phyloP scores from a whole-genome alignment of 805 yeast genomes.

The Candida ponderosae region DNA sequence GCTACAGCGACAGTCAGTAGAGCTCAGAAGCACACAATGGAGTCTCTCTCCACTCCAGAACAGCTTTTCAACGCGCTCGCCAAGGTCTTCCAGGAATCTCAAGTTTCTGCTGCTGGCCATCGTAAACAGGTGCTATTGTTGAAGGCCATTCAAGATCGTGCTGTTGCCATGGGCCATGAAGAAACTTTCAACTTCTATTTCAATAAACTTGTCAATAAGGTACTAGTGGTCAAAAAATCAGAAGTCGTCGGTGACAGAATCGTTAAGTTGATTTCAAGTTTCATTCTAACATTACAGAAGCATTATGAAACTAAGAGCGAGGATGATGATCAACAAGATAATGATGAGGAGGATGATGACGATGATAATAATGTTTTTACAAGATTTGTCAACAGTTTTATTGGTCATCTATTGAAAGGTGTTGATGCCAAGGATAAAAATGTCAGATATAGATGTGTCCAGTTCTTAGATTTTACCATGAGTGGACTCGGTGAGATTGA shows the following conservation, averaged over 20 bases:
- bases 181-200: slow-evolving; percentile 56
- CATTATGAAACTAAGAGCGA: slow-evolving; percentile 18
- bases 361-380: slow-evolving; percentile 34
- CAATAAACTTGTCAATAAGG: slow-evolving; percentile 52
- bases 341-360: slow-evolving; percentile 25
- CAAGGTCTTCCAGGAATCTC: slow-evolving; percentile 75
- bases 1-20: slow-evolving; percentile 9
- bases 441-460: slow-evolving; percentile 77
- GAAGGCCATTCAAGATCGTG: slow-evolving; percentile 47
- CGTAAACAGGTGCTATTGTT: slow-evolving; percentile 62
- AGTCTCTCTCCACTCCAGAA: slow-evolving; percentile 20
- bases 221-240: slow-evolving; percentile 59
- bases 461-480: slow-evolving; percentile 63
- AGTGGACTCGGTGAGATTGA: slow-evolving; percentile 70
- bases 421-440: slow-evolving; percentile 66
- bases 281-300: slow-evolving; percentile 38
- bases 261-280: slow-evolving; percentile 58
- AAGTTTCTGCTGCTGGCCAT: slow-evolving; percentile 65
- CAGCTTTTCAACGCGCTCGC: slow-evolving; percentile 44
- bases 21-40: slow-evolving; percentile 8
- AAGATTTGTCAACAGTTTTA: slow-evolving; percentile 50
- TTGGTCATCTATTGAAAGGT: slow-evolving; percentile 69
- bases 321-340: slow-evolving; percentile 20
- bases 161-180: slow-evolving; percentile 43
- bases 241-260: slow-evolving; percentile 71